Base-by-base conservation (phyloP, 1,284 basidiomycete genomes). In the Sanguinoderma infundibulare region DNA sequence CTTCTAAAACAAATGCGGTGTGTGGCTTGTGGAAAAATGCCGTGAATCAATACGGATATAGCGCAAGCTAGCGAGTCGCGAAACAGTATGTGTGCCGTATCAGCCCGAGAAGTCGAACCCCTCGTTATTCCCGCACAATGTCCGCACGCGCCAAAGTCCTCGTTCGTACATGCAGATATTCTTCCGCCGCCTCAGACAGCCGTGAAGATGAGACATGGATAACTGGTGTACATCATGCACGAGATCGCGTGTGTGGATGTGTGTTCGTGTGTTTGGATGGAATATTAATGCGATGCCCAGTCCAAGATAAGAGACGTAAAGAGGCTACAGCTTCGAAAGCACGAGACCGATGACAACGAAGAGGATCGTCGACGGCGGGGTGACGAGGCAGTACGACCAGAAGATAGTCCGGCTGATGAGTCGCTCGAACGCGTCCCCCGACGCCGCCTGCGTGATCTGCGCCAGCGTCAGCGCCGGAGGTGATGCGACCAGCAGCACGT, bases 391-490 rank as follows among this genome's bases (percentile, higher is more conserved):
- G 69, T 93, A 94, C 3, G 87, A 81, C 91, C 92, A 93, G 73
- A 93, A 94, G 55, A 94, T 87, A 0, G 92, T 93, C 28, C 87
- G 79, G 62, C 87, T 90, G 71, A 98, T 94, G 53, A 98, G 83
- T 6, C 94, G 82, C 76, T 98, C 96, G 72, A 98, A 97, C 0
- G 93, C 90, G 70, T 95, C 92, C 10, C 93, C 93, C 0, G 89
- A 90, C 2, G 88, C 92, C 4, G 92, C 92, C 76, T 94, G 92
- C 1, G 94, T 95, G 71, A 97, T 95, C 81, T 96, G 92, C 7
- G 91, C 91, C 30, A 94, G 84, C 2, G 92, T 92, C 65, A 94
- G 75, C 1, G 94, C 94, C 0, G 94, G 92, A 1, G 94, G 94
- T 4, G 90, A 91, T 5, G 90, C 85, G 42, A 94, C 81, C 40